These are phyloP conservation scores for Leptomonas seymouri DNA, from an alignment of 208 protist species.

Conservation along the genomic window DNA sequence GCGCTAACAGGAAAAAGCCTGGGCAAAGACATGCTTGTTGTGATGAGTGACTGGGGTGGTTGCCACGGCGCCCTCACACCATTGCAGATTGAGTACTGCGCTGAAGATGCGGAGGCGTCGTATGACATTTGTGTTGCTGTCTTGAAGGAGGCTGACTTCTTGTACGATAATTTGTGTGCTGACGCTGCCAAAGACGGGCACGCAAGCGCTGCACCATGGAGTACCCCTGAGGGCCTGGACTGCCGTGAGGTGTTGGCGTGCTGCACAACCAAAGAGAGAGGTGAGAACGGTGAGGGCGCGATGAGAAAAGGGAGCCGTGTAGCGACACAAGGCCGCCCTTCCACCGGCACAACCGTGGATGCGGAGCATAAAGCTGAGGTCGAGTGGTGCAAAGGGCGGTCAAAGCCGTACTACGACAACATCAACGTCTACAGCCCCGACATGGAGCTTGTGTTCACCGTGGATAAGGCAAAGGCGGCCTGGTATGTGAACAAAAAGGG, in stretches of 20 bases:
- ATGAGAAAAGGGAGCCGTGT: not conserved
- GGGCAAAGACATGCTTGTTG: slow-evolving; percentile 50
- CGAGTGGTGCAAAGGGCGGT: slow-evolving; percentile 38
- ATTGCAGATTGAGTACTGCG: slow-evolving; percentile 58
- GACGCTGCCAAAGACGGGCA: not conserved
- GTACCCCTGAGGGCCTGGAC: slow-evolving; percentile 3
- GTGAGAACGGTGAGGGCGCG: not conserved
- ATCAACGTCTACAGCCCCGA: slow-evolving; percentile 53
- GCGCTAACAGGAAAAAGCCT: slow-evolving; percentile 37
- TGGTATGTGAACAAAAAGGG: slow-evolving; percentile 72
- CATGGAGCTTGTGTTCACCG: slow-evolving; percentile 55
- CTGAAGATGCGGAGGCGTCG: slow-evolving; percentile 59
- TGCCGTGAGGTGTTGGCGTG: slow-evolving; percentile 30
- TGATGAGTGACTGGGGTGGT: slow-evolving; percentile 62
- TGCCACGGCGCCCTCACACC: slow-evolving; percentile 52
- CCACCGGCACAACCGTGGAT: not conserved
- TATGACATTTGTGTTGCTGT: slow-evolving; percentile 51
- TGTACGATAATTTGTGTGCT: not conserved
- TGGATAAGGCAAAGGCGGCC: slow-evolving; percentile 58
- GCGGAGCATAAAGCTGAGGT: not conserved
- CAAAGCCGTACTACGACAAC: slow-evolving; percentile 72
- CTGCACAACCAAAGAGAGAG: slow-evolving; percentile 6
- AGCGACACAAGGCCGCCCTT: not conserved
- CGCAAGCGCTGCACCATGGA: slow-evolving; percentile 2
- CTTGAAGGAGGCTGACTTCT: slow-evolving; percentile 29